Evolutionary conservation across 2,329 filamentous ascomycete species (phyloP).

Genomic region (Botrytis paeoniae): DNA sequence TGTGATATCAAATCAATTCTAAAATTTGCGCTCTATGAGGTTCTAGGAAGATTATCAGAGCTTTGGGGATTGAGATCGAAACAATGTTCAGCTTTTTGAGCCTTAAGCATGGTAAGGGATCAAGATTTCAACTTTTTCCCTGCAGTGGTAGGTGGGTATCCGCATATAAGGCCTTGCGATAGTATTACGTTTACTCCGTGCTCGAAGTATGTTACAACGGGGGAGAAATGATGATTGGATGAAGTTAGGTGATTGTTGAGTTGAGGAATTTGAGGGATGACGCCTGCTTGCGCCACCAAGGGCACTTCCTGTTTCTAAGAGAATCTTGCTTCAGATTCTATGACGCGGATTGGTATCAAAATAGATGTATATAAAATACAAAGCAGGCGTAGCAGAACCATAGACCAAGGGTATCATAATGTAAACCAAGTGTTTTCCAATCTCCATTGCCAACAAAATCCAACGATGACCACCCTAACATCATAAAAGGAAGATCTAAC

Average conservation of each 20-base stretch:
- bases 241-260: neutral
- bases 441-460: neutral
- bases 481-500: conserved; percentile 5
- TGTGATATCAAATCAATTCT: too few relatives aligned
- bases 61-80: neutral
- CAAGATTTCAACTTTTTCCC: neutral
- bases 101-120: neutral
- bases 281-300: neutral
- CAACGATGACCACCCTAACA: neutral
- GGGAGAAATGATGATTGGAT: neutral
- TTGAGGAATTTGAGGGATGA: too few relatives aligned
- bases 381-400: neutral
- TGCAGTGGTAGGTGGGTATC: neutral
- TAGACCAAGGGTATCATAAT: neutral
- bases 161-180: neutral
- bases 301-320: neutral
- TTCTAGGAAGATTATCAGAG: neutral
- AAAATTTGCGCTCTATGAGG: neutral
- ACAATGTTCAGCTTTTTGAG: neutral
- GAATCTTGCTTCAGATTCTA: neutral
- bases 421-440: neutral
- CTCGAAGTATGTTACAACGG: neutral
- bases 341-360: neutral
- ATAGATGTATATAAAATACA: neutral
- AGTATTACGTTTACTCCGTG: too few relatives aligned